A percentile compares a stretch with the other conserved stretches of the same genome.
Conservation (phyloP, 106 monocot genomes). For the Agapanthus africanus region DNA sequence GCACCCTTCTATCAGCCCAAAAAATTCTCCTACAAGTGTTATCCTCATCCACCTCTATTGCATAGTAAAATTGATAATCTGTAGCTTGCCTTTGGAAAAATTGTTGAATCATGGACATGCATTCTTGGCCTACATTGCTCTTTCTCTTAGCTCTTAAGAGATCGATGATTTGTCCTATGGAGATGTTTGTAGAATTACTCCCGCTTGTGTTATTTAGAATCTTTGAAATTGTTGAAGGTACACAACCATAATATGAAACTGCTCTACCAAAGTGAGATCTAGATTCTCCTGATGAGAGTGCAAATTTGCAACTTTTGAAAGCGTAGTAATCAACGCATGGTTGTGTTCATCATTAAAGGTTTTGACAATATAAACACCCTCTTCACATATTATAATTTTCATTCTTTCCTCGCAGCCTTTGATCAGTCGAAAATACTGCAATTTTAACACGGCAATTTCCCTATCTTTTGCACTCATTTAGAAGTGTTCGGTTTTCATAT, state of each 20-base stretch:
- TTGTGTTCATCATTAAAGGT: not conserved
- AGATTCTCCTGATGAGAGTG: no score
- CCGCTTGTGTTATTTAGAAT: no score
- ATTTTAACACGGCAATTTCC: no score
- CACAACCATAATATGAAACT: no score
- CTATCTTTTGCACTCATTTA: no score
- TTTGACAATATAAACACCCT: not conserved
- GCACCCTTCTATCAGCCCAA: not conserved
- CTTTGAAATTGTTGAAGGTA: no score
- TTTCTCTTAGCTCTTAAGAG: not conserved
- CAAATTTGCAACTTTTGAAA: not conserved
- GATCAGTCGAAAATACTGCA: no score
- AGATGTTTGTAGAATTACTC: no score
- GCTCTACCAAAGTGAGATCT: no score
- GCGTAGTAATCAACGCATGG: not conserved
- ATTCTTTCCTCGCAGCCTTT: not conserved
- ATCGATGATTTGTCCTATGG: not conserved
- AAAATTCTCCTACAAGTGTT: not conserved
- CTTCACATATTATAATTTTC: not conserved
- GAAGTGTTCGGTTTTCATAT: no score
- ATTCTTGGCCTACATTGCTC: not conserved
- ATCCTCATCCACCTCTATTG: not conserved
- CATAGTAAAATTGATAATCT: not conserved
- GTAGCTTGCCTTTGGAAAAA: not conserved
- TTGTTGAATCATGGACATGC: not conserved